A percentile compares a stretch with the other conserved stretches of the same genome.
These are phyloP conservation scores for Didymella glomerata DNA, from an alignment of 2,329 filamentous ascomycete genomes.

Conservation along the genomic window DNA sequence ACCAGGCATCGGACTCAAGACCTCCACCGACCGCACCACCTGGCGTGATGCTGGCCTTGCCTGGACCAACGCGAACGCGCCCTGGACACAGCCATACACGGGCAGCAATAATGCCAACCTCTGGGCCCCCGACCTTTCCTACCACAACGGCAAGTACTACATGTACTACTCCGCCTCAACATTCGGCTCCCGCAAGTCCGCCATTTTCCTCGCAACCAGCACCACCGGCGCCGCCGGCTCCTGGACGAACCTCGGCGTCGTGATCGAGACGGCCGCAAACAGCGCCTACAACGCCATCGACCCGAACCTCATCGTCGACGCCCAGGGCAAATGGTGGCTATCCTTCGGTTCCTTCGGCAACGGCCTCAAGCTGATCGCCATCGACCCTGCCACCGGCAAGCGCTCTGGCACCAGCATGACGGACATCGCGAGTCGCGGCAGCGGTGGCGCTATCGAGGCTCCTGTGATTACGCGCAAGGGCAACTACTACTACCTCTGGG, in stretches of 20 bases:
- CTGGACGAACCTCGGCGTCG: slow-evolving; percentile 67
- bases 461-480: slow-evolving; percentile 61
- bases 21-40: slow-evolving; percentile 21
- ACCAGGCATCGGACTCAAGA: slow-evolving; percentile 18
- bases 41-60: slow-evolving; percentile 21
- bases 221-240: slow-evolving; percentile 54
- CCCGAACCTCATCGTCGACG: slow-evolving; percentile 49
- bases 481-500: slow-evolving; percentile 69
- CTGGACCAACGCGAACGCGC: slow-evolving; percentile 15
- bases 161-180: slow-evolving; percentile 69
- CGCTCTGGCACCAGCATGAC: slow-evolving; percentile 30
- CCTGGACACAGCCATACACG: slow-evolving; percentile 13
- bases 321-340: slow-evolving; percentile 55
- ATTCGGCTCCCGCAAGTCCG: slow-evolving; percentile 66
- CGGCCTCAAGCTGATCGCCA: slow-evolving; percentile 64
- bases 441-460: slow-evolving; percentile 62
- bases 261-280: slow-evolving; percentile 50
- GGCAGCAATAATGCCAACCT: slow-evolving; percentile 11
- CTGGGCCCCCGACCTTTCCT: slow-evolving; percentile 21
- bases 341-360: slow-evolving; percentile 74
- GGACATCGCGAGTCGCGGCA: slow-evolving; percentile 62
- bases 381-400: slow-evolving; percentile 43
- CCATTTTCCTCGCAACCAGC: slow-evolving; percentile 65
- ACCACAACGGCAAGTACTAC: slow-evolving; percentile 57
- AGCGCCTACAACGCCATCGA: slow-evolving; percentile 61